Evolutionary conservation across 1,284 basidiomycete genomes (phyloP).

Genomic region (Ustilago trichophora): DNA sequence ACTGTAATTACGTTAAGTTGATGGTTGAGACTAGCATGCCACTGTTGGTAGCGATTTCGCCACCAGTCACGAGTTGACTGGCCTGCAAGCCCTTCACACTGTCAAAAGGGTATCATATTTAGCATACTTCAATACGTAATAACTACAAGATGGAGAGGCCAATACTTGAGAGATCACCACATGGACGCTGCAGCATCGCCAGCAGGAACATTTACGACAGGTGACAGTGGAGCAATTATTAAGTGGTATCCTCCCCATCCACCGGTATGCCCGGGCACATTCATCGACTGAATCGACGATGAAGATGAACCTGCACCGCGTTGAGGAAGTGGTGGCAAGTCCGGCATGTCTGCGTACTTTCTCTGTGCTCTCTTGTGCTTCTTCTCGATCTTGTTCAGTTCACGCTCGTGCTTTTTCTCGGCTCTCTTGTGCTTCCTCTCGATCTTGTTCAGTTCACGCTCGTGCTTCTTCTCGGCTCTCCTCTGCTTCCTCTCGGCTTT

Average conservation of each 20-base stretch:
- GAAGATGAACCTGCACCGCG: neutral
- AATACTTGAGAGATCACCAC: slow-evolving; percentile 5
- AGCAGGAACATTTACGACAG: neutral
- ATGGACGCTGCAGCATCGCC: slow-evolving; percentile 8
- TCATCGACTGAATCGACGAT: too few species aligned
- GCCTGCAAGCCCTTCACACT: neutral
- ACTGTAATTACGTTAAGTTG: too few species aligned
- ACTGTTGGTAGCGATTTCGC: neutral
- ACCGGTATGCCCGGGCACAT: neutral
- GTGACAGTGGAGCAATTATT: slow-evolving; percentile 11
- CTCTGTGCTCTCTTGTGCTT: too few species aligned
- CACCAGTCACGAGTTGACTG: neutral
- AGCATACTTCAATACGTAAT: neutral
- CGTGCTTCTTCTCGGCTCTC: slow-evolving; percentile 11
- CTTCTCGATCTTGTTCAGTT: too few species aligned
- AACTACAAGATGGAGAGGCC: too few species aligned
- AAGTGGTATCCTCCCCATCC: neutral
- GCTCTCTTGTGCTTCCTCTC: slow-evolving; percentile 11
- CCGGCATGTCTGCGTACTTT: slow-evolving; percentile 1
- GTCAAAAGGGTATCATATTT: neutral
- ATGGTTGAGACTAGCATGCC: too few species aligned
- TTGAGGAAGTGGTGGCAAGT: neutral
- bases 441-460: slow-evolving; percentile 8
- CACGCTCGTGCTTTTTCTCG: too few species aligned
- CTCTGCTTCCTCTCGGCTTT: too few species aligned